Evolutionary conservation across 2,329 filamentous ascomycete genomes (phyloP), one percentile per base, ranked within the genome.

Genomic region (Berkeleyomyces rouxiae): DNA sequence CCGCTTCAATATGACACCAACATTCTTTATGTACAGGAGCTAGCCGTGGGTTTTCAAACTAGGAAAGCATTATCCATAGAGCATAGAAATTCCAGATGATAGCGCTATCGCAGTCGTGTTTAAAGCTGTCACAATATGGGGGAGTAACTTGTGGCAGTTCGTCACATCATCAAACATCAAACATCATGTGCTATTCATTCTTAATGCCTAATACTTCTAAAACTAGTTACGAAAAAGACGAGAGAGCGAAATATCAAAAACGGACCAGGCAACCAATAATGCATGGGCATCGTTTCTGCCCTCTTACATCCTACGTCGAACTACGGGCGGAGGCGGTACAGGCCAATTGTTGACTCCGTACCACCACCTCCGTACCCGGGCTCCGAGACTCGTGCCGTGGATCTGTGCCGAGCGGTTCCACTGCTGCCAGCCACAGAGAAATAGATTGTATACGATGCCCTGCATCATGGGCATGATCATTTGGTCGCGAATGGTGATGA

Each of bases 341-440:
- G 80, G 78, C 93, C 93, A 97, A 70, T 95, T 90, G 71, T 97
- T 97, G 16, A 95, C 88, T 31, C 81, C 82, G 77, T 90, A 96
- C 92, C 93, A 99, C 93, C 92, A 97, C 67, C 90, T 79, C 68
- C 93, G 80, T 58, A 93, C 75, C 67, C 82, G 82, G 5, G 88
- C 89, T 31, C 93, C 93, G 13, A 88, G 76, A 36, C 83, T 85
- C 68, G 82, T 83, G 7, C 93, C 93, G 66, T 83, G 84, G 67
- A 96, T 79, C 70, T 85, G 84, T 11, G 88, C 85, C 64, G 81
- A 86, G 65, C 82, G 80, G 73, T 97, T 96, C 88, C 88, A 96
- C 71, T 87, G 81, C 70, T 90, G 84, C 92, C 92, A 97, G 63
- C 92, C 93, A 67, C 83, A 83, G 61, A 96, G 80, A 11, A 86